Evolutionary conservation across 148 eudicot genomes (phyloP), one percentile per base, ranked within the genome.

Genomic region (Cornus controversa): DNA sequence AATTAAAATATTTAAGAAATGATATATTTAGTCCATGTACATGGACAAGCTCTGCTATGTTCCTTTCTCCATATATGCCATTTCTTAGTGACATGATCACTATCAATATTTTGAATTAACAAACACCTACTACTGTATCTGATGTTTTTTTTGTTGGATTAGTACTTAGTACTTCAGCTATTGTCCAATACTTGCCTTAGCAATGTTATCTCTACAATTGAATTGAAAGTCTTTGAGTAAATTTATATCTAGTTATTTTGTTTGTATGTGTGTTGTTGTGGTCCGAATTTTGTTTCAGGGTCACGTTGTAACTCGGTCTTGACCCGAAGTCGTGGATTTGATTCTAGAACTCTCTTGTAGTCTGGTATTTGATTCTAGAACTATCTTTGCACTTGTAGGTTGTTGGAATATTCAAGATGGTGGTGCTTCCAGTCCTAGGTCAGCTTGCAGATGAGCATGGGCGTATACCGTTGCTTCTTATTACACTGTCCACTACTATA

Each of bases 401-500:
- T 45, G 94, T 92, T 67, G 98, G 98, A 70, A 81, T 94, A 57
- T 94, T 92, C 81, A 90, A 94, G 87, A 94, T 94, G 98, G 84
- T 94, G 72, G 82, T 92, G 74, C 91, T 94, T 83, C 98, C 98
- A 62, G 73, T 94, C 71, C 79, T 94, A 81, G 98, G 98, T 50
- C 98, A 94, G 83, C 94, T 94, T 76, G 80, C 98, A 34, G 98
- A 94, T 83, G 98, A 94, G 70, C 88, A 88, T 74, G 98, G 98
- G 70, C 94, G 98, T 72, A 94, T 92, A 79, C 98, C 97, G 7
- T 86, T 94, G 73, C 94, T 94, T 63, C 90, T 94, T 80, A 28
- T 94, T 26, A 94, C 97, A 58, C 80, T 94, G 37, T 94, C 98
- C 26, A 94, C 98, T 14, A 84, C 93, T 74, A 88, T 94, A 27